Base-by-base conservation (phyloP, 257 asterid genomes). In the Striga asiatica region DNA sequence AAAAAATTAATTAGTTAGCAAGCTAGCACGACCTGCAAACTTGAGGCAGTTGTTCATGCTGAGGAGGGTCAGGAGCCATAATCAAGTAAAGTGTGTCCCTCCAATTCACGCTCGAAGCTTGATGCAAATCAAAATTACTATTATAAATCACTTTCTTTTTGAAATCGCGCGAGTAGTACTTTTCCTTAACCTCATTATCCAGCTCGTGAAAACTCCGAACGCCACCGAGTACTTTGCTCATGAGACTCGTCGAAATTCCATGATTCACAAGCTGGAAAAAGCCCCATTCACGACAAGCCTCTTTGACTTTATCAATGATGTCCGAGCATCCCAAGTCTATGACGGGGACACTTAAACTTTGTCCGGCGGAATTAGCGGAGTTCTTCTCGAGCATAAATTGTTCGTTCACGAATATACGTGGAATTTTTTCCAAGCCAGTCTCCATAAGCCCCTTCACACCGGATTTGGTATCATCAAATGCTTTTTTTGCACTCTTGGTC, bases 261-360 rank as follows among this genome's bases (percentile, higher is more conserved):
- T 74, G 76, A 7, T 74, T 66, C 3, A 74, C 43, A 6, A 65
- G 57, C 43, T 61, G 73, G 20, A 69, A 74, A 25, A 74, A 51
- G 2, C 71, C 73, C 74, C 74, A 74, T 2, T 10, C 25, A 37
- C 62, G 53, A n/a, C 66, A 45, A 8, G 76, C 74, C 5, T 52
- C 65, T 2, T 47, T 41, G 4, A 74, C 18, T 32, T 54, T 56
- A 4, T 53, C 41, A 8, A 69, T 17, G 19, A 62, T 61, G 11
- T 51, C 50, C 3, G 8, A 4, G 10, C 48, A 22, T 0, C 48
- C 9, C 3, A 74, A 31, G 50, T 74, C 71, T n/a, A 69, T 61
- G 9, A 62, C 58, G 5, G 76, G 79, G 47, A 69, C 13, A 32
- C 16, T 59, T 20, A 60, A 14, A 47, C 23, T 28, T 17, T 35